Evolutionary conservation across 2,329 filamentous ascomycete genomes (phyloP).

Genomic region (Ophiostoma angusticollis): DNA sequence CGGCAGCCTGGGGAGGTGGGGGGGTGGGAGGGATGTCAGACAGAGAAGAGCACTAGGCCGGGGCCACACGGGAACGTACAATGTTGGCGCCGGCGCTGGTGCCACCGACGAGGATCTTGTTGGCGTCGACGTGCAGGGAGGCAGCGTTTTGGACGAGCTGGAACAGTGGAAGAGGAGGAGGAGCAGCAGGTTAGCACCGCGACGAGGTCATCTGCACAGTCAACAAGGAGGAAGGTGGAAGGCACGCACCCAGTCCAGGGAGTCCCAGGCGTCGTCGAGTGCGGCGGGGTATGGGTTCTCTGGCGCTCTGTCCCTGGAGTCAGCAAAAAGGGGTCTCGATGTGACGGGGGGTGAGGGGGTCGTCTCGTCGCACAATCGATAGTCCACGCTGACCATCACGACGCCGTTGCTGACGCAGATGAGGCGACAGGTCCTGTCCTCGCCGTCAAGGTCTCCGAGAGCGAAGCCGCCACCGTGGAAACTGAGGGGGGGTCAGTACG

Average conservation of each 20-base stretch:
- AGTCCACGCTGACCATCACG: neutral
- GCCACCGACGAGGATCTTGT: neutral
- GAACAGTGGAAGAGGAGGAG: too few species aligned
- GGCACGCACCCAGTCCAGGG: conserved; percentile 1
- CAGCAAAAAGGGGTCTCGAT: too few species aligned
- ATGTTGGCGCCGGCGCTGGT: conserved; percentile 1
- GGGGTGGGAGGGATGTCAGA: too few species aligned
- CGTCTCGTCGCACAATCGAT: too few species aligned
- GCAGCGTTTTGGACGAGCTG: neutral
- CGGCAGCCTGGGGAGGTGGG: neutral
- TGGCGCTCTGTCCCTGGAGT: too few species aligned
- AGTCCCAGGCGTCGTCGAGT: neutral
- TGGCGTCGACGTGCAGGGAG: neutral
- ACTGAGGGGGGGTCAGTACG: too few species aligned
- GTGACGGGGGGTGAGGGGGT: too few species aligned
- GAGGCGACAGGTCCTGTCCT: neutral
- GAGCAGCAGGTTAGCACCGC: too few species aligned
- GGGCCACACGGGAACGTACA: too few species aligned
- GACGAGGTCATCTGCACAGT: too few species aligned
- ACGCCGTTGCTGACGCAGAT: neutral
- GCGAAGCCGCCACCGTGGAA: conserved; percentile 4
- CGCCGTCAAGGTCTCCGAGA: neutral
- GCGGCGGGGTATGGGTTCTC: conserved; percentile 3
- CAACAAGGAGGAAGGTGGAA: too few species aligned
- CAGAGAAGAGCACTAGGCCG: neutral